Percentiles rank a stretch among this genome's conserved stretches.
phyloP scores from a whole-genome alignment of 805 yeast genomes.

The Ogataea trehalophila region DNA sequence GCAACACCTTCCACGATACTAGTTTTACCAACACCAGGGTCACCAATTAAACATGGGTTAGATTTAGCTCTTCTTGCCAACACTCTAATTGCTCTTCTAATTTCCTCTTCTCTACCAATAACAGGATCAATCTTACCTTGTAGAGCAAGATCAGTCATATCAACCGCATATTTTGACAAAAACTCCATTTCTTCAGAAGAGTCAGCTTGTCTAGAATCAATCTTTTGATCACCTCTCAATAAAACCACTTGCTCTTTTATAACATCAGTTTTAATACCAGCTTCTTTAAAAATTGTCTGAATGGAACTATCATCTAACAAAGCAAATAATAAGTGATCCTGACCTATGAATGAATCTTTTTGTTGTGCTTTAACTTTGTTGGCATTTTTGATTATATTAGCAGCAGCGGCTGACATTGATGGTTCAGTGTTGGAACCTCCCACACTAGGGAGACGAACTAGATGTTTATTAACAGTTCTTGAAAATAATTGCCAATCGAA shows the following conservation, averaged over 20 bases:
- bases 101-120: constrained; percentile 98
- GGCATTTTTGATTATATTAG: constrained; percentile 70
- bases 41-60: constrained; percentile 95
- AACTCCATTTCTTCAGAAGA: constrained; percentile 82
- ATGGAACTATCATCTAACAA: constrained; percentile 74
- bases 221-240: constrained; percentile 85
- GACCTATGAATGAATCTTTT: constrained; percentile 88
- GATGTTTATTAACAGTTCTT: constrained; percentile 70
- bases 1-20: constrained; percentile 98
- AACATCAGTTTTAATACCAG: constrained; percentile 60
- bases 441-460: constrained; percentile 85
- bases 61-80: constrained; percentile 96
- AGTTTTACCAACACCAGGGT: constrained; percentile 99
- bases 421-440: constrained; percentile 84
- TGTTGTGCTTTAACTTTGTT: constrained; percentile 77
- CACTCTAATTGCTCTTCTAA: constrained; percentile 89
- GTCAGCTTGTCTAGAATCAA: constrained; percentile 92
- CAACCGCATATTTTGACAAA: constrained; percentile 83
- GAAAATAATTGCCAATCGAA: constrained; percentile 82
- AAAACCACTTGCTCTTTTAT: constrained; percentile 72
- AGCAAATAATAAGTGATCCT: constrained; percentile 87
- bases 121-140: constrained; percentile 97
- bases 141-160: constrained; percentile 88
- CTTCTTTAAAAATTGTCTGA: constrained; percentile 67
- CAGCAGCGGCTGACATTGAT: constrained; percentile 69